Evolutionary conservation across 345 rosid species (phyloP).

Genomic region (Cardamine resedifolia): DNA sequence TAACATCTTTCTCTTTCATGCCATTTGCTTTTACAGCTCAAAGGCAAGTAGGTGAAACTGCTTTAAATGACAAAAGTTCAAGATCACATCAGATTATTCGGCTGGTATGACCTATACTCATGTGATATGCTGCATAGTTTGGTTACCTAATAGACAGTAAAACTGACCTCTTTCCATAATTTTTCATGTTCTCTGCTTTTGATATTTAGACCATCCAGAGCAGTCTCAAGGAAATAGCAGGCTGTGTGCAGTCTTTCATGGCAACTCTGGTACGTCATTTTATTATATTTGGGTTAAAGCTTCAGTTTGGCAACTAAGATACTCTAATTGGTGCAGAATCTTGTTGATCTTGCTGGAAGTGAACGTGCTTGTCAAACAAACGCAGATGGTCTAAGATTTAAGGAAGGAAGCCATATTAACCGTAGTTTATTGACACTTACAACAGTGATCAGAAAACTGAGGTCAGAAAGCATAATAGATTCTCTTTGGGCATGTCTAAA

Average conservation of each 20-base stretch:
- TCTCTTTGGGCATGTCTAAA: conserved; percentile 21
- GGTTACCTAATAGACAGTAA: not conserved
- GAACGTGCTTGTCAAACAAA: conserved; percentile 91
- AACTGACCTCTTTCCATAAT: not conserved
- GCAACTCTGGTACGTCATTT: conserved; percentile 78
- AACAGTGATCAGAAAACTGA: conserved; percentile 91
- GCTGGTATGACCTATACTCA: conserved; percentile 54
- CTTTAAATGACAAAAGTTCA: conserved; percentile 89
- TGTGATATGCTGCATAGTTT: conserved; percentile 7
- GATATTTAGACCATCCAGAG: conserved; percentile 76
- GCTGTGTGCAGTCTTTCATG: conserved; percentile 69
- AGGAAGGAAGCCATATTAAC: conserved; percentile 95
- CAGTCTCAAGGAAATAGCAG: conserved; percentile 73
- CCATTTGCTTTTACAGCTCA: conserved; percentile 59
- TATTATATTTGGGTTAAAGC: conserved; percentile 16
- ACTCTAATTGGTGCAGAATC: conserved; percentile 58
- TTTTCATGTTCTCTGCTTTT: conserved; percentile 35
- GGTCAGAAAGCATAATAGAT: conserved; percentile 49
- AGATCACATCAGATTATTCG: conserved; percentile 97
- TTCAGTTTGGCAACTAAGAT: conserved; percentile 22
- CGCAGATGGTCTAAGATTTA: conserved; percentile 74
- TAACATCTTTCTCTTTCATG: conserved; percentile 10
- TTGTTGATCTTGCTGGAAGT: conserved; percentile 99
- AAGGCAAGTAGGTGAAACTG: conserved; percentile 95
- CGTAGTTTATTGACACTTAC: conserved; percentile 92